Conservation (phyloP, 192 early-diverging fungal genomes). For the Gonapodya prolifera region DNA sequence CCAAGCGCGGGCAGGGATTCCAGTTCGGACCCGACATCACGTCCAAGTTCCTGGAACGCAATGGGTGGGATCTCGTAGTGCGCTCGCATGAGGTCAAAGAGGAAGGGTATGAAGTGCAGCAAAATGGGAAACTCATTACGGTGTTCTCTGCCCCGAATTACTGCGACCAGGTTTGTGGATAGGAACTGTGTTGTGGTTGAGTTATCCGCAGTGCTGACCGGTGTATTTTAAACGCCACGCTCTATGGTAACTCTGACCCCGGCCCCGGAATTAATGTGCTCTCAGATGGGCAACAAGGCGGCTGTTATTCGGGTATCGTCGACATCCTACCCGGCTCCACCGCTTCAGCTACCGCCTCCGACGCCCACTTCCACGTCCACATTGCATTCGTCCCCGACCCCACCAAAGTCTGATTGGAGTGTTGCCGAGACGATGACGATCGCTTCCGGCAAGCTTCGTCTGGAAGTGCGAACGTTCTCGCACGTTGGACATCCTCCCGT, state of each 20-base stretch:
- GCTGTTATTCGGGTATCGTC: neutral
- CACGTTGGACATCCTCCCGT: neutral
- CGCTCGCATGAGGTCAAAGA: conserved; percentile 95
- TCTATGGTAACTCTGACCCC: too few species aligned
- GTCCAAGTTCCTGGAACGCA: conserved; percentile 70
- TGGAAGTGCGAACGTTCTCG: neutral
- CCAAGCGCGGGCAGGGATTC: conserved; percentile 85
- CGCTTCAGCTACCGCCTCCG: neutral
- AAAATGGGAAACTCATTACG: conserved; percentile 85
- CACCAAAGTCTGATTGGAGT: neutral
- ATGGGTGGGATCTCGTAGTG: conserved; percentile 78
- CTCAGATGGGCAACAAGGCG: neutral
- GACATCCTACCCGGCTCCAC: neutral
- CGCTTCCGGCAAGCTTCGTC: neutral
- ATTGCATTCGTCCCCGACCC: neutral
- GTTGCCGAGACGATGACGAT: neutral
- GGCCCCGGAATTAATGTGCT: too few species aligned
- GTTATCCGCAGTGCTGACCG: too few species aligned
- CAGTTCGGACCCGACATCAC: conserved; percentile 99
- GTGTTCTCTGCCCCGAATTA: conserved; percentile 99
- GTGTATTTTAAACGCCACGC: too few species aligned
- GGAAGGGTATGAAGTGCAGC: conserved; percentile 90
- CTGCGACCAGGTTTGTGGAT: conserved; percentile 5
- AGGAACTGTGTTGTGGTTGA: too few species aligned
- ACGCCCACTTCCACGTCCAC: neutral